Base-by-base conservation (phyloP, 352 stramenopile genomes). In the Pythium dissimile region DNA sequence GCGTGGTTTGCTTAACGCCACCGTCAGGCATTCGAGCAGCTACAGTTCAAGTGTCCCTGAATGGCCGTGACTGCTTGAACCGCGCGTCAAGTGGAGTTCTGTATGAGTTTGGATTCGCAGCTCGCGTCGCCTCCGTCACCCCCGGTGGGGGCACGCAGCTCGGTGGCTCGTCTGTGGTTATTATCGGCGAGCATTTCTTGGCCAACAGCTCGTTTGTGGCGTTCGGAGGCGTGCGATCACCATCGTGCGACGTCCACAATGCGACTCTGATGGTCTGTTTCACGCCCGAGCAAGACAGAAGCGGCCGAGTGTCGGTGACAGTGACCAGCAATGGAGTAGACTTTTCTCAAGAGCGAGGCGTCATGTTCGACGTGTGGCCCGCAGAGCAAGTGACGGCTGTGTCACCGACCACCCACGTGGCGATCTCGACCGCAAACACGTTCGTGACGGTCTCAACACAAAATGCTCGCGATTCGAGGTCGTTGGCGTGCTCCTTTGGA, bases 301-400 rank as follows among this genome's bases (percentile, higher is more conserved):
- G 18, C 54, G 10, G 46, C 62, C 31, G 30, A 26, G 26, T 76
- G 31, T 51, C 39, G 23, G 67, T 95, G 2, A 32, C 64, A 4
- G 75, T 92, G 18, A 78, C 69, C 15, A 90, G 80, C 59, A 95
- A 95, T 7, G 43, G 50, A 5, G 38, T 70, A 1, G 86, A 95
- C 51, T 84, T 75, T 21, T 88, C 74, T 2, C 34, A 32, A 27
- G 59, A 73, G 8, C 28, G 52, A 0, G 55, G 74, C 2, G 72
- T 75, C 10, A 82, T 80, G 9, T 64, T 64, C 41, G 34, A 58
- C 23, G 35, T 43, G 7, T 31, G 61, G 37, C 41, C 67, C 11
- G 67, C 65, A 0, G 84, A 89, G 51, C 59, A 76, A 27, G 76
- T 93, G 0, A 48, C 73, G 1, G 53, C 61, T 7, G 54, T 80